phyloP scores from a whole-genome alignment of 108 stramenopile species.

The Pseudonitzschia pungens region DNA sequence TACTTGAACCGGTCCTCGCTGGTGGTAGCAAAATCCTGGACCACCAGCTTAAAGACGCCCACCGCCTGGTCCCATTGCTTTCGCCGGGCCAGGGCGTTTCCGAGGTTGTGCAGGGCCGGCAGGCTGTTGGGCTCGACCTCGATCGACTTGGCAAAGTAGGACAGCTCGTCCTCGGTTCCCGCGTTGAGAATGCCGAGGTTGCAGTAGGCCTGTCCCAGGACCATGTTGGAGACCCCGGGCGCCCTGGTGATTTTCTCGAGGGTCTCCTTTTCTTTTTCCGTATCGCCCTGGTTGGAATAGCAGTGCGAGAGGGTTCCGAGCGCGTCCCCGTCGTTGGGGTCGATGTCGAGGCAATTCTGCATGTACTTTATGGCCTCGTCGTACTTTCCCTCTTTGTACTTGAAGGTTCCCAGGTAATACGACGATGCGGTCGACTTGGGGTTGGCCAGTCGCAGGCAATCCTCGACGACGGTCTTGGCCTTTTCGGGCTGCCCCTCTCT shows the following conservation, averaged over 20 bases:
- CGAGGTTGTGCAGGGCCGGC: constrained; percentile 42
- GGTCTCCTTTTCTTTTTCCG: constrained; percentile 26
- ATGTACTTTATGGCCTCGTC: constrained; percentile 39
- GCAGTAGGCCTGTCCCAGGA: constrained; percentile 36
- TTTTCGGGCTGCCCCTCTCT: constrained; percentile 25
- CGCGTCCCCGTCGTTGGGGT: constrained; percentile 46
- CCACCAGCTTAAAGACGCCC: constrained; percentile 28
- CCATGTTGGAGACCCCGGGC: constrained; percentile 32
- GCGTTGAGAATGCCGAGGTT: constrained; percentile 47
- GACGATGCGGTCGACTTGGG: constrained; percentile 39
- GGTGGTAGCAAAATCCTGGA: constrained; percentile 12
- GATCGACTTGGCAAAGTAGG: constrained; percentile 40
- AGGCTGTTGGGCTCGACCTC: constrained; percentile 25
- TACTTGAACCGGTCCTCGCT: constrained; percentile 21
- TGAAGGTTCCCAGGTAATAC: constrained; percentile 38
- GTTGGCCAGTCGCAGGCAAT: constrained; percentile 45
- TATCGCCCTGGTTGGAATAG: constrained; percentile 16
- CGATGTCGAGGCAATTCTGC: constrained; percentile 34
- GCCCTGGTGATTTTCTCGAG: constrained; percentile 29
- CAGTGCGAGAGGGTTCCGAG: constrained; percentile 31
- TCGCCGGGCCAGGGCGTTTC: constrained; percentile 35
- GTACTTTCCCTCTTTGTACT: constrained; percentile 24
- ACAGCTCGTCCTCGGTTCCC: constrained; percentile 37
- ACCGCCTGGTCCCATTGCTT: constrained; percentile 38
- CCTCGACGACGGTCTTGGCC: constrained; percentile 45